Base-by-base conservation (phyloP, 1,284 basidiomycete genomes). In the Takashimella koratensis region DNA sequence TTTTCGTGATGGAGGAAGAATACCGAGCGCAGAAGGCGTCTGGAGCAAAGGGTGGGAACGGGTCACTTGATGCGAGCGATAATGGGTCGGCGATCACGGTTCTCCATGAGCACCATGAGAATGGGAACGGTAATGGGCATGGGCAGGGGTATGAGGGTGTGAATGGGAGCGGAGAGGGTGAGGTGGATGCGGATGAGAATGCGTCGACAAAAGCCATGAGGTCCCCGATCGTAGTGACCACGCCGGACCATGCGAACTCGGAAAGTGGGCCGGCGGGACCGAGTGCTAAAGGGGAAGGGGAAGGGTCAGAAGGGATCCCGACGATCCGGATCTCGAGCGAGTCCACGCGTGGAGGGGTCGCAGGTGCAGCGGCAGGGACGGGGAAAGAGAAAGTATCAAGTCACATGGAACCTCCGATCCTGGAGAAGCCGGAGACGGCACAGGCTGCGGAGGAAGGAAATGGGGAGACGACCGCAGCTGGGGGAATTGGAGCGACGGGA, bases 1-100 rank as follows among this genome's bases (percentile, higher is more conserved):
- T 99, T 10, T 98, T 99, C 76, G 96, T 99, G 39, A 99, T 98
- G 95, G 95, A 98, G 75, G 95, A 98, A 73, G 95, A 99, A 75
- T 99, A 98, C 73, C 82, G 96, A 25, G 70, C 77, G 61, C 81
- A 81, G 61, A 80, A 80, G 62, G 71, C 76, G 26, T 51, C 87
- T 83, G 84, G 86, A 4, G 71, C 72, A 8, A 56, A 73, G 1
- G 71, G 71, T 43, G 42, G 60, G 22, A 62, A 86, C n/a, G 74
- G 66, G 1, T n/a, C n/a, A n/a, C n/a, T n/a, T n/a, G 84, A 87
- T 39, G 74, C 83, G 25, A 79, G 78, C 16, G 54, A 41, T 67
- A 75, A 45, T 65, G 71, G 30, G 8, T 36, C 30, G 8, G 30
- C 30, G 16, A 16, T 36, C 10, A 36, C 30, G 30, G 30, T 36